Evolutionary conservation across 2,329 filamentous ascomycete genomes (phyloP), one percentile per base, ranked within the genome.

Genomic region (Nothophaeocryptopus gaeumannii): DNA sequence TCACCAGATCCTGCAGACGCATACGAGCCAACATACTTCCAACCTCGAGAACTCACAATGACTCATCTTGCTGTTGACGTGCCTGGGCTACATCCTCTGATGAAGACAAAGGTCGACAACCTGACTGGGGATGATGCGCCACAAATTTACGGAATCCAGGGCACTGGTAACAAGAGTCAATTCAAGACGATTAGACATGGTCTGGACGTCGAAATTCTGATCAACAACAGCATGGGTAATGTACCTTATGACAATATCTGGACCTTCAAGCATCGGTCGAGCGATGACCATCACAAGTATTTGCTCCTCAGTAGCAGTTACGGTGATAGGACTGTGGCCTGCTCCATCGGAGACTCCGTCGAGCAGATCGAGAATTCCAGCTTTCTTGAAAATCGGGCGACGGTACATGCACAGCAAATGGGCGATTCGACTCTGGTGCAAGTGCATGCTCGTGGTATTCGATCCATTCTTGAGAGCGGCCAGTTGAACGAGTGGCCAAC

Each of bases 301-400:
- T 96, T 99, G 53, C 82, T 99, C n/a, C 78, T 99, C 5, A 95
- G 56, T 50, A 62, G 58, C 38, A 54, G 44, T 20, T 66, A 66
- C 35, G 61, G 60, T 36, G 63, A 67, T 41, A 54, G 84, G 29
- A 99, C 93, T 0, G 77, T 97, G 10, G 91, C 97, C 1, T 77
- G 99, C 12, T 95, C 90, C 63, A 96, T 99, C 58, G 93, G 92
- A 3, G 93, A 99, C 67, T 96, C 91, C 1, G 93, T 99, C 0
- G 91, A 96, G 67, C 90, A 97, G 71, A 90, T 96, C 3, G 90
- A 85, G 7, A 90, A 97, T 65, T 95, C 91, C 8, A 90, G 92
- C 0, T 96, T 99, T 65, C 74, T 97, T 8, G 88, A 89, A 0
- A 86, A 86, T 9, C 90, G 93, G 8, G 85, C 91, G 2, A 99